Base-by-base conservation (phyloP, 306 rosid species). In the Vigna mungo region DNA sequence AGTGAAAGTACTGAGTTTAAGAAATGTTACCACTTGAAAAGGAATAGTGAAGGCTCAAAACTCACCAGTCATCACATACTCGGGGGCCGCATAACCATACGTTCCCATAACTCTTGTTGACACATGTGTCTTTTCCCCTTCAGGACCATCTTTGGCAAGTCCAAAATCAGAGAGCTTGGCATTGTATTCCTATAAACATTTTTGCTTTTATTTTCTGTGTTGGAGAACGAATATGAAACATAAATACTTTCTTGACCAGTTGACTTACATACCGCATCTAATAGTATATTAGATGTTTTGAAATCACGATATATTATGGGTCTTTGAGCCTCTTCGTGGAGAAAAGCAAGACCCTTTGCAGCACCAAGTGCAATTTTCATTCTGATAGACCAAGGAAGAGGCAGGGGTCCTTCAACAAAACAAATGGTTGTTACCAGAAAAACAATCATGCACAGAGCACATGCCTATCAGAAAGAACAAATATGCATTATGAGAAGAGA, bases 61-160 rank as follows among this genome's bases (percentile, higher is more conserved):
- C 94, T 89, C 84, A 95, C 99, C 99, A 7, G 99, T 95, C 99
- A 95, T 92, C 73, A 95, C 97, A 79, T 95, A 95, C 86, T 95
- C 98, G 0, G 98, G 98, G 63, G 98, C 98, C 37, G 97, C 99
- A 76, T 95, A 95, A 68, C 99, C 99, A 64, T 92, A 89, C 9
- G 99, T 95, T 84, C 99, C 99, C 98, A 95, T 89, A 62, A 95
- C 99, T 82, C 97, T 85, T 13, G 99, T 95, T 11, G 99, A 92
- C 16, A 95, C 98, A 79, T 95, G 98, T 66, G 98, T 95, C 75
- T 92, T 92, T 74, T 93, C 96, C 10, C 94, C 97, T 80, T 88
- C 97, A 4, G 98, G 98, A 37, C 91, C 98, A 76, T 95, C 98
- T 91, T 92, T 95, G 15, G 99, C 98, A 37, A 95, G 99, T 74